These are phyloP conservation scores for Pleurotus citrinopileatus DNA, from an alignment of 768 basidiomycete genomes.

Conservation along the genomic window DNA sequence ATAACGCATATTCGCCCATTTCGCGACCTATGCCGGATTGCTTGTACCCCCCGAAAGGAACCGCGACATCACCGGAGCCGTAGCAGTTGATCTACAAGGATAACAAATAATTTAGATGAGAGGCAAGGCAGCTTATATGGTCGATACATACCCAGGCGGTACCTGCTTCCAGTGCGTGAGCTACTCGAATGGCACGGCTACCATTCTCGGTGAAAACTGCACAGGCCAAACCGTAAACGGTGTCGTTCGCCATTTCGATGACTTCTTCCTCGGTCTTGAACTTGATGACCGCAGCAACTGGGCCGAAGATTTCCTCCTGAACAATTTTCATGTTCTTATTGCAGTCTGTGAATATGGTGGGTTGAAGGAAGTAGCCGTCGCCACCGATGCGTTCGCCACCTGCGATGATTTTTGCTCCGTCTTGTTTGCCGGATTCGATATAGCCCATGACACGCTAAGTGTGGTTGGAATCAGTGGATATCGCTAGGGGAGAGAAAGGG, in stretches of 20 bases:
- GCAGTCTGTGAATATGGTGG: slow-evolving; percentile 67
- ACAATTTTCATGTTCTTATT: slow-evolving; percentile 67
- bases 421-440: slow-evolving; percentile 65
- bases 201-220: slow-evolving; percentile 20
- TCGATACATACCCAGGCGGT: slow-evolving; percentile 47
- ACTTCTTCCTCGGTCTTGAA: slow-evolving; percentile 54
- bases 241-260: slow-evolving; percentile 21
- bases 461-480: neutral
- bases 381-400: slow-evolving; percentile 60
- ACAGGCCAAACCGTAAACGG: slow-evolving; percentile 18
- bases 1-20: slow-evolving; percentile 60
- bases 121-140: neutral
- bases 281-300: slow-evolving; percentile 68
- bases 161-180: slow-evolving; percentile 21
- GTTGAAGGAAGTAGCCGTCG: slow-evolving; percentile 68
- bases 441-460: slow-evolving; percentile 65
- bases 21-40: slow-evolving; percentile 74
- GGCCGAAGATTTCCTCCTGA: slow-evolving; percentile 72
- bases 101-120: slow-evolving; percentile 7
- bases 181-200: slow-evolving; percentile 19
- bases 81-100: slow-evolving; percentile 33
- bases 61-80: slow-evolving; percentile 37
- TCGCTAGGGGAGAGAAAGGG: no score
- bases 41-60: slow-evolving; percentile 80
- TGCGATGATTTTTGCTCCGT: slow-evolving; percentile 59